Evolutionary conservation across 2,329 filamentous ascomycete species (phyloP).

Genomic region (Graphilbum sp.): DNA sequence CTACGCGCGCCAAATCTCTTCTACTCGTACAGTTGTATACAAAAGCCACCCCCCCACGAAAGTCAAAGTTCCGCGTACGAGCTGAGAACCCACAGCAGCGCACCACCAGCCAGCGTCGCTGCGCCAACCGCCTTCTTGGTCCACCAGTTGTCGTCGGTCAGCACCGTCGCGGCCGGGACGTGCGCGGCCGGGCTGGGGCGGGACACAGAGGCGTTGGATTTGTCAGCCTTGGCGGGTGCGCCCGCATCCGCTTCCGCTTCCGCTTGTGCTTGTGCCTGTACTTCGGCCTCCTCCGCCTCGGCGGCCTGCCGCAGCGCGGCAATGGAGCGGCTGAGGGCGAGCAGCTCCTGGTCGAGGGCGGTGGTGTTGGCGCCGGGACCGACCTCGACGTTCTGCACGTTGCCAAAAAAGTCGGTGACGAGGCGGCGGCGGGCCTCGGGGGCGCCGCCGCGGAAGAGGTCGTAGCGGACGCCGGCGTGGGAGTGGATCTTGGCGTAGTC

Average conservation of each 20-base stretch:
- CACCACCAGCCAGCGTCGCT: slow-evolving; percentile 44
- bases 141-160: slow-evolving; percentile 52
- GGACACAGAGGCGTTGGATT: slow-evolving; percentile 7
- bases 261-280: neutral
- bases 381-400: slow-evolving; percentile 94
- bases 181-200: slow-evolving; percentile 12
- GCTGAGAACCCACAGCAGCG: slow-evolving; percentile 39
- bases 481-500: slow-evolving; percentile 91
- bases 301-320: slow-evolving; percentile 33
- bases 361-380: slow-evolving; percentile 27
- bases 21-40: neutral
- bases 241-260: slow-evolving; percentile 1
- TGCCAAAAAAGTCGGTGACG: slow-evolving; percentile 95
- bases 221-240: neutral
- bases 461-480: slow-evolving; percentile 80
- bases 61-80: slow-evolving; percentile 27
- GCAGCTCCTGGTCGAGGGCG: slow-evolving; percentile 54
- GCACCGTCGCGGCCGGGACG: slow-evolving; percentile 35
- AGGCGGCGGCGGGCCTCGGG: slow-evolving; percentile 57
- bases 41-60: neutral
- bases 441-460: slow-evolving; percentile 80
- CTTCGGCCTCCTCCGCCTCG: slow-evolving; percentile 24
- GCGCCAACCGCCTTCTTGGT: slow-evolving; percentile 47
- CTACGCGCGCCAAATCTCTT: too few species aligned
- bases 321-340: slow-evolving; percentile 56